phyloP scores from a whole-genome alignment of 768 basidiomycete species.

The Serendipita sp. region DNA sequence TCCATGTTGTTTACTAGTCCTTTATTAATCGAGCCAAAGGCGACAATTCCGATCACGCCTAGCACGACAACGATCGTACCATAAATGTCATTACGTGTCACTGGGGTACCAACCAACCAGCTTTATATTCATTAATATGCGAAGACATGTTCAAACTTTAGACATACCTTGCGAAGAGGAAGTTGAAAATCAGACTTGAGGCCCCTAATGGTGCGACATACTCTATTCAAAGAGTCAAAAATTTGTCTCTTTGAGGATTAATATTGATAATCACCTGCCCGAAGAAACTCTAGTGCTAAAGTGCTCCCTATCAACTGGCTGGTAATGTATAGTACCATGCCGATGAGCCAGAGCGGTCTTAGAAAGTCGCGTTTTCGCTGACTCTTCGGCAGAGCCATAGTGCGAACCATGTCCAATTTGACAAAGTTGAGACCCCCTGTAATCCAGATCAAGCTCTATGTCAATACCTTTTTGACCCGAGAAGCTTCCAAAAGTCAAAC shows the following conservation, averaged over 20 bases:
- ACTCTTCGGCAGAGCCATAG: conserved; percentile 57
- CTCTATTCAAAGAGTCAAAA: conserved; percentile 31
- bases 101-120: conserved; percentile 71
- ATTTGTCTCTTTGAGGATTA: neutral
- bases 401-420: conserved; percentile 80
- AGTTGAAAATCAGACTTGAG: conserved; percentile 89
- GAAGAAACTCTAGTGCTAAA: conserved; percentile 73
- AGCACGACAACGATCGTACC: conserved; percentile 70
- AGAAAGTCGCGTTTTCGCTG: conserved; percentile 61
- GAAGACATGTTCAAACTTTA: conserved; percentile 1
- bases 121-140: conserved; percentile 15
- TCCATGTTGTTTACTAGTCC: conserved; percentile 61
- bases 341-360: conserved; percentile 77
- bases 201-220: conserved; percentile 94
- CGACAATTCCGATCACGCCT: conserved; percentile 77
- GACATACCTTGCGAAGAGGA: conserved; percentile 54
- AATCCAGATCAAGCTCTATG: conserved; percentile 6
- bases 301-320: conserved; percentile 81
- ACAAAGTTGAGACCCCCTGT: conserved; percentile 73
- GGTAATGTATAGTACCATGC: conserved; percentile 86
- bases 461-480: neutral
- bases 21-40: conserved; percentile 69
- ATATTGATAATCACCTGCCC: conserved; percentile 39
- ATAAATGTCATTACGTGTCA: conserved; percentile 69
- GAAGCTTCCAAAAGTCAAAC: neutral